Base-by-base conservation (phyloP, 306 rosid genomes). In the Pachyrhizus erosus region DNA sequence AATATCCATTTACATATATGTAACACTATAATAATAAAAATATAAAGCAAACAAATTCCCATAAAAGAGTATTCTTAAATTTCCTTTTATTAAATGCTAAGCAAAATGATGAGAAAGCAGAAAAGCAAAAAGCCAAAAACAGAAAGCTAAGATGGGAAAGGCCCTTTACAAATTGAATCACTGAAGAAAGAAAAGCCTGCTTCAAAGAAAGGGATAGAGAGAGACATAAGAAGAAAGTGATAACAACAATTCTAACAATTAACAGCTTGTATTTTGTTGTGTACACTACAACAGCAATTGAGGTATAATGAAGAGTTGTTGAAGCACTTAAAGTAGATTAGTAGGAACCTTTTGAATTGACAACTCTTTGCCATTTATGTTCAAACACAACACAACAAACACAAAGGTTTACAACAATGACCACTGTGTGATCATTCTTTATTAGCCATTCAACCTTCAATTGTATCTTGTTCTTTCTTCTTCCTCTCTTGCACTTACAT, bases 51-150 rank as follows among this genome's bases (percentile, higher is more conserved):
- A 42, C 29, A 51, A 52, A 40, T 17, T 29, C 15, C 8, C 24
- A 12, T 21, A 39, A 2, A 23, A 39, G 17, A 0, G 11, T 7
- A 8, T 29, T 31, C 18, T 71, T 12, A 26, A 72, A n/a, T 49
- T 74, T 20, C 21, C 71, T 69, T 80, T 75, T 57, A 75, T 21
- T 80, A 27, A 58, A 64, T 24, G 67, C 17, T 26, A 78, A 72
- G 78, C 84, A 64, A 78, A 65, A 88, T 83, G 86, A 85, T 87
- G 84, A 84, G 69, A 72, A 57, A 31, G 40, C 70, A 68, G 70
- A 82, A 84, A 83, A 76, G 80, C 70, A 70, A 64, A 78, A 85
- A 46, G 82, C 79, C 70, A 70, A 81, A 81, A 77, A 74, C 80
- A 80, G 78, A 82, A 79, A 84, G 86, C 20, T 18, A 34, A 24